Evolutionary conservation across 441 rosid species (phyloP), one percentile per base, ranked within the genome.

Genomic region (Monsonia emarginata): DNA sequence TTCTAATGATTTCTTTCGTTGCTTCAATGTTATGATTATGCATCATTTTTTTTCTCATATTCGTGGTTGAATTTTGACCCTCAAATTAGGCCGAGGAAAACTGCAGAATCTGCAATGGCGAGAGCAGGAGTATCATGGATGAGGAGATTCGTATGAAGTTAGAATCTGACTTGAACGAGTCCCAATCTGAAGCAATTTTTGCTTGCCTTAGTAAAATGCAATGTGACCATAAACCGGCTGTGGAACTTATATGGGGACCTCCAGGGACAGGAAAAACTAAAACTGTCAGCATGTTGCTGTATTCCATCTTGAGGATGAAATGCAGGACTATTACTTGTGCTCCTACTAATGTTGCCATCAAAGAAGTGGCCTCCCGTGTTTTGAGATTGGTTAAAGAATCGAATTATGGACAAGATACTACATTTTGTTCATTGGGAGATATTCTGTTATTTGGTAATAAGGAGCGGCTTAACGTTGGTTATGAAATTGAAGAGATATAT

Each of bases 181-280:
- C 85, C 5, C 92, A 89, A 64, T 18, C 11, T 44, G 21, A 28
- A 10, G 89, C 86, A 13, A 63, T 84, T 4, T 54, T 66, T 5
- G 28, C 66, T 0, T 80, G 83, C 63, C 77, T 83, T 24, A 1
- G 28, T 66, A 73, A 59, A 62, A 28, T 65, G 5, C 66, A 34
- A 7, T 77, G 84, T 64, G 16, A 18, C 21, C 82, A 85, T 69
- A 72, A 61, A 67, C 52, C 76, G 2, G 13, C 65, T 40, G 78
- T 84, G 14, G 77, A 83, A 19, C 81, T 85, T 25, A 81, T 87
- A 24, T 84, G 89, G 90, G 96, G 93, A 8, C 89, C 91, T 1
- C 88, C 91, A 0, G 91, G 93, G 8, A 89, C 93, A 0, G 88
- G 96, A 46, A 89, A 89, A 65, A 85, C 91, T 1, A 85, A 79